Percentiles rank a stretch among this genome's conserved stretches.
Evolutionary conservation across 345 rosid species (phyloP).

Genomic region (Brassica nigra): DNA sequence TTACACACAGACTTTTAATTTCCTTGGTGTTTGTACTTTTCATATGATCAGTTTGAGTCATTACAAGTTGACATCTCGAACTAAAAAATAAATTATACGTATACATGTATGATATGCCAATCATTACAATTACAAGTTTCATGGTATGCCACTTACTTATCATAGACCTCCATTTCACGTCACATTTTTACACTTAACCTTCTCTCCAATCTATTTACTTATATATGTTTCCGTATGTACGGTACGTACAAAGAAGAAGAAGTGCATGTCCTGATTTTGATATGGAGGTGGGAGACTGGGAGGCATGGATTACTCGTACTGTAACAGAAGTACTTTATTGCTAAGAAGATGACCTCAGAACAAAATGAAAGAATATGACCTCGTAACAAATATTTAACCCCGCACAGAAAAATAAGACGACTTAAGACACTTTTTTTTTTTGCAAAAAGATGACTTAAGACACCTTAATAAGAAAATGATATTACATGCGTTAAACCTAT

Average conservation of each 20-base stretch:
- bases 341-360: neutral
- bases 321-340: neutral
- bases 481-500: neutral
- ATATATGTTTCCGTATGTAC: neutral
- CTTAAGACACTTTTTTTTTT: neutral
- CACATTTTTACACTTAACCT: neutral
- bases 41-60: neutral
- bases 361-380: neutral
- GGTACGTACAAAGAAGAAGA: constrained; percentile 13
- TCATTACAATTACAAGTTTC: neutral
- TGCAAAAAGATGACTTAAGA: neutral
- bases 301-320: constrained; percentile 20
- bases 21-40: neutral
- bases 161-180: constrained; percentile 20
- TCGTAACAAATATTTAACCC: constrained; percentile 3
- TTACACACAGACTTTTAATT: neutral
- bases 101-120: neutral
- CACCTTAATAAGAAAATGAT: neutral
- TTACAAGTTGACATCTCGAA: neutral
- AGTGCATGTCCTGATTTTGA: constrained; percentile 16
- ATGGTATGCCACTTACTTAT: neutral
- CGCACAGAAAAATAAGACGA: neutral
- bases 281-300: constrained; percentile 5
- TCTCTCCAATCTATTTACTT: neutral
- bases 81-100: neutral